Evolutionary conservation across 1,139 yeast genomes (phyloP).

Genomic region (Wickerhamomyces sp.): DNA sequence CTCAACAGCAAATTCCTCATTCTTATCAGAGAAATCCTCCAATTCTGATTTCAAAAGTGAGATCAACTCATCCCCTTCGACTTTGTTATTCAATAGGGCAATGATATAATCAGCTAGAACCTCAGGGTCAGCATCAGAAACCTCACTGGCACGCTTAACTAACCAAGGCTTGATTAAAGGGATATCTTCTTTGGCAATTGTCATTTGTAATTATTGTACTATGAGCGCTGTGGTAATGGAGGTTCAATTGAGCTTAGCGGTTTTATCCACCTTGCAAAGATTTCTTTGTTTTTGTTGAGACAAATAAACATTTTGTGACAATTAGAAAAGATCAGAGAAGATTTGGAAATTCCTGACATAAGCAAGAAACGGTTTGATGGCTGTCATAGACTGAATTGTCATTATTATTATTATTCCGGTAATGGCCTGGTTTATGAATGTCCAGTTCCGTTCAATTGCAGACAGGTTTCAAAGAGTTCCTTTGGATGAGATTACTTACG

Average conservation of each 20-base stretch:
- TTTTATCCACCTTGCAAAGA: too few relatives aligned
- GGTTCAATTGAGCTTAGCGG: neutral
- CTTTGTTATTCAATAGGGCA: constrained; percentile 36
- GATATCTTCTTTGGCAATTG: constrained; percentile 13
- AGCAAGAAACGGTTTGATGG: too few relatives aligned
- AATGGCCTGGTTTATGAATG: too few relatives aligned
- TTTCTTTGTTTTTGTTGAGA: neutral
- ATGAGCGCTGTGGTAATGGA: too few relatives aligned
- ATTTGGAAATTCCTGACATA: too few relatives aligned
- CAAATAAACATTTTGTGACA: neutral
- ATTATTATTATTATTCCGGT: too few relatives aligned
- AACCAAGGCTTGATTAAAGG: constrained; percentile 34
- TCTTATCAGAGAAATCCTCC: constrained; percentile 27
- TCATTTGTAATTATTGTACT: constrained; percentile 4
- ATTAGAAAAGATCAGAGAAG: neutral
- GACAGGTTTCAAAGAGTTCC: too few relatives aligned
- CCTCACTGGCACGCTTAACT: constrained; percentile 22
- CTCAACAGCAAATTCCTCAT: constrained; percentile 27
- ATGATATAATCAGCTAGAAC: constrained; percentile 40
- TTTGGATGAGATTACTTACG: too few relatives aligned
- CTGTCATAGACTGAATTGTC: too few relatives aligned
- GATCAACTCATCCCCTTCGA: constrained; percentile 29
- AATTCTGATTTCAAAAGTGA: constrained; percentile 31
- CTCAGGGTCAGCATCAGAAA: constrained; percentile 39
- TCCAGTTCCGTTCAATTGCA: too few relatives aligned